Evolutionary conservation across 2,329 filamentous ascomycete species (phyloP).

Genomic region (Grosmannia huntii): DNA sequence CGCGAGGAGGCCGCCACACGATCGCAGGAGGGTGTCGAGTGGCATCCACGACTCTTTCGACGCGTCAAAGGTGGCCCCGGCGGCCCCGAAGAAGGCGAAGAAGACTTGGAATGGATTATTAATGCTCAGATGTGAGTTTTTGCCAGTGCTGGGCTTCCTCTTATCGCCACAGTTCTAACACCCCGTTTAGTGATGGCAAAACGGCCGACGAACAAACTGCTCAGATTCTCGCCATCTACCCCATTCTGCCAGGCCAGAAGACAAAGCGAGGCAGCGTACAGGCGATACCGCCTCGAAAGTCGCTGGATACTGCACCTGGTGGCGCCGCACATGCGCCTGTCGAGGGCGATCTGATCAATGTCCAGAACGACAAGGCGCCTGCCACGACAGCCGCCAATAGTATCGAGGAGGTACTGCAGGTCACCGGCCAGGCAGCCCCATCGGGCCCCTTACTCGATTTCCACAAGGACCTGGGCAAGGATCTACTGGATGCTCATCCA

Average conservation of each 20-base stretch:
- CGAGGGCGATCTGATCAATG: conserved; percentile 40
- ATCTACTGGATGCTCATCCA: conserved; percentile 27
- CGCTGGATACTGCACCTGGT: conserved; percentile 9
- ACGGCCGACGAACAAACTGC: conserved; percentile 59
- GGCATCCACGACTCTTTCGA: conserved; percentile 80
- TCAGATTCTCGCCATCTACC: conserved; percentile 77
- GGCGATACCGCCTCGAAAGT: conserved; percentile 22
- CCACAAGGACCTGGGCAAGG: conserved; percentile 37
- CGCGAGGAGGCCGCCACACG: conserved; percentile 75
- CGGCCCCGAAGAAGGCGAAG: conserved; percentile 65
- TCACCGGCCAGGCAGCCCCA: conserved; percentile 31
- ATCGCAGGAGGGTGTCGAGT: conserved; percentile 67
- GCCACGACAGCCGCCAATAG: conserved; percentile 16
- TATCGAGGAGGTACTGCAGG: conserved; percentile 29
- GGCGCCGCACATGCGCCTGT: conserved; percentile 5
- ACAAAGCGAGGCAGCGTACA: conserved; percentile 41
- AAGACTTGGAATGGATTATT: conserved; percentile 91
- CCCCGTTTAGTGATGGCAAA: conserved; percentile 32
- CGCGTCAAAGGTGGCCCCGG: conserved; percentile 57
- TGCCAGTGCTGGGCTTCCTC: neutral
- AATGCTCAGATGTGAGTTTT: conserved; percentile 61
- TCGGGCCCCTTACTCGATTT: conserved; percentile 45
- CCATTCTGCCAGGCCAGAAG: conserved; percentile 69
- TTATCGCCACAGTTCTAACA: conserved; percentile 2
- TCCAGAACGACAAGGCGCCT: conserved; percentile 27